Evolutionary conservation across 2,329 filamentous ascomycete genomes (phyloP).

Genomic region (Cordyceps cicadae): DNA sequence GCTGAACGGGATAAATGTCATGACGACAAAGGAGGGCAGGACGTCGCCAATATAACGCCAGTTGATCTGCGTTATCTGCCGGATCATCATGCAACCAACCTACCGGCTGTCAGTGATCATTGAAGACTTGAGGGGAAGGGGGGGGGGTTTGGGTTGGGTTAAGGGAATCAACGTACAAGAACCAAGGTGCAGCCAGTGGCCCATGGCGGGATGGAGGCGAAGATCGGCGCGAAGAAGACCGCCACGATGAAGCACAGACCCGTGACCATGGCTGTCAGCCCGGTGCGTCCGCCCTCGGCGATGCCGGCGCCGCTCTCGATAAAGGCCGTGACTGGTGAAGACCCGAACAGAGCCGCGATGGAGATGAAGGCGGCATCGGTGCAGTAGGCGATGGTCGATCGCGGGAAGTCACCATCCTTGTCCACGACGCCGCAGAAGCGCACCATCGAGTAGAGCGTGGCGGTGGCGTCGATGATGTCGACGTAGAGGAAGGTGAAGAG

Average conservation of each 20-base stretch:
- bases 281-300: conserved; percentile 65
- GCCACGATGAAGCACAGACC: conserved; percentile 64
- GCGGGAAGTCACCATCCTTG: conserved; percentile 72
- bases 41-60: conserved; percentile 71
- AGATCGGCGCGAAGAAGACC: conserved; percentile 68
- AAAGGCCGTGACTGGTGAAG: conserved; percentile 64
- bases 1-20: conserved; percentile 68
- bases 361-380: conserved; percentile 65
- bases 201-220: conserved; percentile 71
- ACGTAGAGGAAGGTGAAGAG: conserved; percentile 74
- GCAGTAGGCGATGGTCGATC: conserved; percentile 72
- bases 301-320: conserved; percentile 71
- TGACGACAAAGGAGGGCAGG: conserved; percentile 66
- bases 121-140: not conserved
- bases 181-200: conserved; percentile 67
- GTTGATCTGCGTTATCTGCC: conserved; percentile 65
- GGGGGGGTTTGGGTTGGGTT: not conserved
- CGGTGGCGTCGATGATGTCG: conserved; percentile 70
- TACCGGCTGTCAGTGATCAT: conserved; percentile 18
- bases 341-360: conserved; percentile 60
- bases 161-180: conserved; percentile 38
- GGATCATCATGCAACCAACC: conserved; percentile 72
- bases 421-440: conserved; percentile 61
- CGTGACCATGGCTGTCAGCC: conserved; percentile 60
- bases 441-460: conserved; percentile 74